These are phyloP conservation scores for Trichoderma afroharzianum DNA, from an alignment of 2,329 filamentous ascomycete species.

Conservation along the genomic window DNA sequence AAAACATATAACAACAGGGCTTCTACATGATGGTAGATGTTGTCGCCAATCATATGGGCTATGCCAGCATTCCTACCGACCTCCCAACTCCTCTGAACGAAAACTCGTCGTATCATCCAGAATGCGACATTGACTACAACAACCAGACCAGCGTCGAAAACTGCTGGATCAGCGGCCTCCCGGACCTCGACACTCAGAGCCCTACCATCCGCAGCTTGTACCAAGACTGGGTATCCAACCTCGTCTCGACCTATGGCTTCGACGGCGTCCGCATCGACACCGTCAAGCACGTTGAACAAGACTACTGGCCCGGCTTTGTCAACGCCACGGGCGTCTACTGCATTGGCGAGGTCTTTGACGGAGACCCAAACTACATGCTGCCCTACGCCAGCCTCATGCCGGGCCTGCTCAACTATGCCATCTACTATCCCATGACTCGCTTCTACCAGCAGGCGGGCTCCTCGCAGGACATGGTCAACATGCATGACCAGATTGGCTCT, in stretches of 20 bases:
- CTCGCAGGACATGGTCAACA: slow-evolving; percentile 38
- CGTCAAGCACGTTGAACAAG: slow-evolving; percentile 57
- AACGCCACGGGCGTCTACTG: slow-evolving; percentile 54
- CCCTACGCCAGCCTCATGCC: slow-evolving; percentile 52
- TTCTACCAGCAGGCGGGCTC: slow-evolving; percentile 39
- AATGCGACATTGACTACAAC: slow-evolving; percentile 55
- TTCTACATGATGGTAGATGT: slow-evolving; percentile 60
- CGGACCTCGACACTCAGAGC: slow-evolving; percentile 58
- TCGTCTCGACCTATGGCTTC: slow-evolving; percentile 59
- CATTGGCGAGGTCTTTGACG: slow-evolving; percentile 58
- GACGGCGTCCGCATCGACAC: slow-evolving; percentile 60
- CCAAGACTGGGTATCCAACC: slow-evolving; percentile 54
- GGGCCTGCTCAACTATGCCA: slow-evolving; percentile 60
- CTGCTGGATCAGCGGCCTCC: slow-evolving; percentile 57
- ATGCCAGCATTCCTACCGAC: slow-evolving; percentile 46
- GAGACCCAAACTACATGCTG: slow-evolving; percentile 47
- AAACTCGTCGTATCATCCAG: slow-evolving; percentile 56
- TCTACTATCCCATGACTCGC: slow-evolving; percentile 41
- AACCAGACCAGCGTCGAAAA: slow-evolving; percentile 45
- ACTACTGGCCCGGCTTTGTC: slow-evolving; percentile 55
- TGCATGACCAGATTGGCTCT: slow-evolving; percentile 34
- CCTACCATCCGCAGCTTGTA: slow-evolving; percentile 46
- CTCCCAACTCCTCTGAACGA: slow-evolving; percentile 46
- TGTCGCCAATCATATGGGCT: slow-evolving; percentile 56
- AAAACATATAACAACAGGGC: slow-evolving; percentile 20